Conservation (phyloP, 306 rosid genomes). For the Medicago truncatula region MtrunA17r5.0-ANR NC_053042.1:44753001-44753500, state of each 20-base stretch:
- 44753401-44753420: conserved; percentile 31
- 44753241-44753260: conserved; percentile 61
- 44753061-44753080: conserved; percentile 83
- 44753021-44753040: conserved; percentile 22
- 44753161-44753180: conserved; percentile 92
- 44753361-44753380: conserved; percentile 7
- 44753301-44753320: conserved; percentile 30
- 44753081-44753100: conserved; percentile 80
- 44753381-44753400: conserved; percentile 38
- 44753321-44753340: conserved; percentile 28
- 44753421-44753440: conserved; percentile 11
- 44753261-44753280: conserved; percentile 26
- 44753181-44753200: conserved; percentile 86
- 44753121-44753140: conserved; percentile 79
- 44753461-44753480: neutral
- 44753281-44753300: conserved; percentile 33
- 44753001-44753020: conserved; percentile 12
- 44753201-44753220: conserved; percentile 99
- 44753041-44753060: conserved; percentile 87
- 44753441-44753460: neutral
- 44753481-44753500: conserved; percentile 10
- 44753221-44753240: conserved; percentile 86
- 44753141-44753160: conserved; percentile 81
- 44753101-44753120: conserved; percentile 83
- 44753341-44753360: conserved; percentile 23